Evolutionary conservation across 176 grass and related monocot genomes (phyloP), one percentile per base, ranked within the genome.

Genomic region (Lolium perenne): DNA sequence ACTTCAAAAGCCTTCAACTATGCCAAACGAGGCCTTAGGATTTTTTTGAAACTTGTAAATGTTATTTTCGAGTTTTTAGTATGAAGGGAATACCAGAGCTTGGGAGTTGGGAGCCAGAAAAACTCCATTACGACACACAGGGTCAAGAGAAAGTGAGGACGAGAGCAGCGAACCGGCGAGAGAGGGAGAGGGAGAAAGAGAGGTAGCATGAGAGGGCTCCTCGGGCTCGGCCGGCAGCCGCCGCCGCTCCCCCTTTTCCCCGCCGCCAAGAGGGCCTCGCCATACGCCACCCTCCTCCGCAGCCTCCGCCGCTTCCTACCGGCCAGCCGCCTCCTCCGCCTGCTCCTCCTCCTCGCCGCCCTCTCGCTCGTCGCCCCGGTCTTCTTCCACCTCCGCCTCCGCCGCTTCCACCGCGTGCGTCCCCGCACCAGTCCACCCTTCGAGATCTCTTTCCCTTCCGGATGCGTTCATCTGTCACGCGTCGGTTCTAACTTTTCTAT

Each of bases 311-410:
- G 93, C 29, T 8, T 89, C 32, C 79, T 98, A 62, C 85, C 91
- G 2, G 78, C 89, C 6, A 95, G 87, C 85, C 84, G 61, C 10
- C 80, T 88, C 77, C 76, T 93, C 18, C 92, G 88, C 49, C 23
- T 97, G 0, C 84, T 98, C 18, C 87, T 98, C 80, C 81, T 94
- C 86, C 22, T 98, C 29, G 91, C 86, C 2, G 50, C 90, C 83
- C 62, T 95, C 84, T 81, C 93, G 73, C 86, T 98, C 82, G 5
- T 80, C 2, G 78, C 96, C 43, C 93, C 96, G 40, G 56, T 79
- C 58, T 91, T 94, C 88, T 94, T 98, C 90, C 96, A 95, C 86
- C 54, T 98, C 88, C 93, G 96, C 82, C 90, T 98, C 61, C 92
- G 91, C 64, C 91, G 91, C 25, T 83, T 93, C 89, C 86, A 98